Evolutionary conservation across 75 land plant genomes (phyloP).

Genomic region (Ceratopteris richardii): DNA sequence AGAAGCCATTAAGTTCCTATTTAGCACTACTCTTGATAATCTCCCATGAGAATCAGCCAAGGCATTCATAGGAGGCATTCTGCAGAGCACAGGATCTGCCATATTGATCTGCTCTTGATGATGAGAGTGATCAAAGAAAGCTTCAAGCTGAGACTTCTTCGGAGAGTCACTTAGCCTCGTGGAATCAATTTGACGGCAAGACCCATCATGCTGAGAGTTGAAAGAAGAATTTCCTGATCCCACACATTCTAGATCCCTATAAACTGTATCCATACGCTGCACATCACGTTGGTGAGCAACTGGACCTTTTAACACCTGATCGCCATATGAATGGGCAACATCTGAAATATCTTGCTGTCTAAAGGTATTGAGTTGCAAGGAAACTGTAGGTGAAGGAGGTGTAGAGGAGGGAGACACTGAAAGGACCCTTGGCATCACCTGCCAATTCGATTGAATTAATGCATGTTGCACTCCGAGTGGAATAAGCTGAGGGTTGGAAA

Average conservation of each 20-base stretch:
- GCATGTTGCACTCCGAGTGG: background rate
- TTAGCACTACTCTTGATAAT: background rate
- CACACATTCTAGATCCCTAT: conserved; percentile 1
- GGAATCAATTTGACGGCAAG: conserved; percentile 5
- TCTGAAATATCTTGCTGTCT: background rate
- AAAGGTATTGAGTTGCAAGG: background rate
- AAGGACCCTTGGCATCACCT: background rate
- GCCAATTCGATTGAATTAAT: background rate
- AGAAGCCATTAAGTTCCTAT: background rate
- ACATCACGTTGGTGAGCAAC: background rate
- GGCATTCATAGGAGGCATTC: background rate
- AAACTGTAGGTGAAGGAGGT: conserved; percentile 1
- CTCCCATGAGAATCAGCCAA: background rate
- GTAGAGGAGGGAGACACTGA: background rate
- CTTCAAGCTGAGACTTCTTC: conserved; percentile 12
- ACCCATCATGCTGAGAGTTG: conserved; percentile 12
- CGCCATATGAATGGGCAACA: background rate
- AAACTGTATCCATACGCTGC: background rate
- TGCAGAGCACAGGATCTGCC: background rate
- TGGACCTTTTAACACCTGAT: background rate
- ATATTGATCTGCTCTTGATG: background rate
- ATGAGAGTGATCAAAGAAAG: background rate
- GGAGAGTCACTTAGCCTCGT: conserved; percentile 14
- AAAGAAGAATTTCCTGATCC: background rate
- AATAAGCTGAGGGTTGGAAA: background rate